These are phyloP conservation scores for Fremontodendron californicum DNA, from an alignment of 345 rosid genomes.

Conservation along the genomic window DNA sequence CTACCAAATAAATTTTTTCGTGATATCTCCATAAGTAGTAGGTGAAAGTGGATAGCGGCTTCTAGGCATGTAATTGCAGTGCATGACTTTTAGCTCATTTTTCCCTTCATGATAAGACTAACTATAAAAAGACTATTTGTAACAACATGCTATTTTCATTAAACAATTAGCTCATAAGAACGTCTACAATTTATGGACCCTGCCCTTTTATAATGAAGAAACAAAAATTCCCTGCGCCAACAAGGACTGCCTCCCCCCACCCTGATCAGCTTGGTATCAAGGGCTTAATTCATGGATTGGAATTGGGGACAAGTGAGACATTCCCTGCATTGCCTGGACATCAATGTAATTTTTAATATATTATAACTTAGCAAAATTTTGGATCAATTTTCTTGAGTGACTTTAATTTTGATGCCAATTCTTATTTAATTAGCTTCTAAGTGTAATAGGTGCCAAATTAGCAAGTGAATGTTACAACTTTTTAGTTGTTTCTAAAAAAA, in stretches of 20 bases:
- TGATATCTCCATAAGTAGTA: neutral
- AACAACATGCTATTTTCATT: neutral
- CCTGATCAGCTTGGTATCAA: neutral
- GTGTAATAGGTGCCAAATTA: neutral
- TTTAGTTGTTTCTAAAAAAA: neutral
- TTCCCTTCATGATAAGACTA: slow-evolving; percentile 1
- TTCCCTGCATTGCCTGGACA: neutral
- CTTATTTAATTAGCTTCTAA: neutral
- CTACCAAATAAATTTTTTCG: neutral
- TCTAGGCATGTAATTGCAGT: neutral
- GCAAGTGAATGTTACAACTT: neutral
- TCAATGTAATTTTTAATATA: neutral
- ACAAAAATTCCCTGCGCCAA: neutral
- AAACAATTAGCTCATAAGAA: neutral
- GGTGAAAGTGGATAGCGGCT: neutral
- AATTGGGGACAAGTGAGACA: neutral
- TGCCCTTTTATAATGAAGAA: neutral
- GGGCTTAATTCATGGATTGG: neutral
- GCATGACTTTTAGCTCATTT: neutral
- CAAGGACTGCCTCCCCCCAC: neutral
- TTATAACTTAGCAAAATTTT: neutral
- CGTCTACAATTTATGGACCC: neutral
- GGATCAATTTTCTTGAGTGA: neutral
- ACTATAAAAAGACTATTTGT: neutral
- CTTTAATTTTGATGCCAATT: neutral